Evolutionary conservation across 2,329 filamentous ascomycete species (phyloP).

Genomic region (Ceratocystis ficicola): DNA sequence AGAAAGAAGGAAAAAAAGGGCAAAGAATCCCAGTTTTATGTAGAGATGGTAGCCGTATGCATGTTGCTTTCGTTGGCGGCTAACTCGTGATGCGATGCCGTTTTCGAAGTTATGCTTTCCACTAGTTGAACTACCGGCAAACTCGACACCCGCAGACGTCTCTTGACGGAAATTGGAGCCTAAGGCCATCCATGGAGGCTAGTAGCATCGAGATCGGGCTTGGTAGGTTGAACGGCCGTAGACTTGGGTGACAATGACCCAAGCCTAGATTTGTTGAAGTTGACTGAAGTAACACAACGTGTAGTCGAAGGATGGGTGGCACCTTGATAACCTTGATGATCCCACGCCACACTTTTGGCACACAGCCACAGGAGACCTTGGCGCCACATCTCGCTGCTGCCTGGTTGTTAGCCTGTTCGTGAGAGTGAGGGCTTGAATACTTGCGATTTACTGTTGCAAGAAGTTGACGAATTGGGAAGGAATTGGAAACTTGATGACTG

Average conservation of each 20-base stretch:
- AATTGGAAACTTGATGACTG: neutral
- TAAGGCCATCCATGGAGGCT: neutral
- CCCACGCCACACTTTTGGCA: neutral
- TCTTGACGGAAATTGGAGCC: neutral
- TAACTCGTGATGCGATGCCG: neutral
- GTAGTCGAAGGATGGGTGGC: neutral
- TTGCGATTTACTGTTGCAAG: neutral
- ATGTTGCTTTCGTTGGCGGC: neutral
- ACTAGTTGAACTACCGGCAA: neutral
- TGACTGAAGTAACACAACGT: neutral
- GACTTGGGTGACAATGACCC: neutral
- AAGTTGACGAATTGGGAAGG: neutral
- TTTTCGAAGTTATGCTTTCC: neutral
- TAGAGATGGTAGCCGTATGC: neutral
- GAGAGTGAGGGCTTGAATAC: neutral
- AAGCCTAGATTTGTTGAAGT: neutral
- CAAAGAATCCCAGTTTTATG: neutral
- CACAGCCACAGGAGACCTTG: neutral
- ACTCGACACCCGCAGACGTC: neutral
- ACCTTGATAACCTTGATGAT: constrained; percentile 8
- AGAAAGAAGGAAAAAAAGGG: neutral
- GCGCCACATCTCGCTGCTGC: constrained; percentile 1
- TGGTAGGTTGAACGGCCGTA: too few relatives aligned
- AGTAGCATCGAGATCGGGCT: neutral
- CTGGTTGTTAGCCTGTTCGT: neutral